Evolutionary conservation across 441 rosid species (phyloP), one percentile per base, ranked within the genome.

Genomic region (Hura crepitans): DNA sequence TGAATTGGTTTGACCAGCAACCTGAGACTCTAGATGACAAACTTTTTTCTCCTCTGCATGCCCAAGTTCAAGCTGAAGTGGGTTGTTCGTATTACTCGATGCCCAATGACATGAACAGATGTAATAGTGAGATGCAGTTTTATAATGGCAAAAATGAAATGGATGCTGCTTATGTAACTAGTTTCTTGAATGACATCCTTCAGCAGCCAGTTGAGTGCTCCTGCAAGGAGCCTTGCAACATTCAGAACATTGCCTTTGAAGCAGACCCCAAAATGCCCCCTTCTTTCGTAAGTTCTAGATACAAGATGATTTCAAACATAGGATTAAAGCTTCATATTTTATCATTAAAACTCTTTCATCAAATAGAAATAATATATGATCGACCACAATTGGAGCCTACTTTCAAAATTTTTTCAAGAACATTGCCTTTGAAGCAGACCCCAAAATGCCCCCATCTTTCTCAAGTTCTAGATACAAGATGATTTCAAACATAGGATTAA

Each of bases 111-210:
- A 43, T 68, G n/a, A 64, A 49, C 66, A 42, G 17, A 49, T 31
- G 43, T 64, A 30, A 72, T 27, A 37, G 27, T 67, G 80, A 37
- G 6, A 66, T 61, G 58, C 79, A 60, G 69, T 28, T 71, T 51
- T 75, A 61, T 58, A 62, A 68, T 22, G 83, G 64, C 60, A 47
- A 83, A 46, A 82, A 85, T 43, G 83, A 83, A 50, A 4, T 65
- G 2, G 84, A 85, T 35, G 68, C 76, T 54, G 65, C 74, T 30
- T 47, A 66, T 65, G 64, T 82, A 18, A 60, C 84, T 0, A 72
- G 75, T 62, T 86, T 86, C 78, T 70, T 91, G 75, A 58, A 87
- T 27, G 81, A 87, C 5, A 37, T 85, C 69, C 79, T 89, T 56
- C 76, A 81, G 46, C 58, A 18, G 66, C 45, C 84, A 0, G 81